Base-by-base conservation (phyloP, 1,284 basidiomycete genomes). In the Microbotryomycetes sp. region DNA sequence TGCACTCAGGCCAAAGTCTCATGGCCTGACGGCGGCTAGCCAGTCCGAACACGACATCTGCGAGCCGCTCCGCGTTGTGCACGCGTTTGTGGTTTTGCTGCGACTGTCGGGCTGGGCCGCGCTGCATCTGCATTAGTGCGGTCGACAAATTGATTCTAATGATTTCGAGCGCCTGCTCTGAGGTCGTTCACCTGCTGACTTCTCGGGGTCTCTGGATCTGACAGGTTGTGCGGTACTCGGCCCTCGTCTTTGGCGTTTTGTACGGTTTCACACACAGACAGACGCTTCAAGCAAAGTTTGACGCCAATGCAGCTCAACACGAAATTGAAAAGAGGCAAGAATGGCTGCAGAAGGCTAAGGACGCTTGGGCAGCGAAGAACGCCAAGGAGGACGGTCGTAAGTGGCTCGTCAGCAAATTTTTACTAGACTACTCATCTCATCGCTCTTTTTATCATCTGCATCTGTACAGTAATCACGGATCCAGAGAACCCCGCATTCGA, bases 401-500 rank as follows among this genome's bases (percentile, higher is more conserved):
- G 63, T 64, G 2, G 25, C 6, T 28, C 15, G 1, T 30, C 6
- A 22, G 45, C 54, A 22, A 36, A 22, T 49, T 36, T n/a, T n/a
- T n/a, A n/a, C n/a, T n/a, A n/a, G n/a, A n/a, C n/a, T n/a, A n/a
- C 16, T 25, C 60, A 52, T 22, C n/a, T 52, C 15, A 23, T 51
- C 22, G 25, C 16, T 19, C 51, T n/a, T 9, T 26, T 26, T 22
- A 23, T 48, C 56, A 36, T 16, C 19, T 3, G 31, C 30, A 6
- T 25, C 3, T n/a, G n/a, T 66, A 23, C 77, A 91, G 90, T 92
- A 71, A 80, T 94, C 71, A 88, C 89, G 68, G 85, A 98, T 80
- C 90, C 92, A 54, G 92, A 97, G 74, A 86, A 94, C 78, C 90
- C 93, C 66, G 86, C 84, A 70, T 98, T 98, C 79, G 93, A 98